Evolutionary conservation across 2,329 filamentous ascomycete genomes (phyloP).

Genomic region (Pseudogymnoascus sp.): DNA sequence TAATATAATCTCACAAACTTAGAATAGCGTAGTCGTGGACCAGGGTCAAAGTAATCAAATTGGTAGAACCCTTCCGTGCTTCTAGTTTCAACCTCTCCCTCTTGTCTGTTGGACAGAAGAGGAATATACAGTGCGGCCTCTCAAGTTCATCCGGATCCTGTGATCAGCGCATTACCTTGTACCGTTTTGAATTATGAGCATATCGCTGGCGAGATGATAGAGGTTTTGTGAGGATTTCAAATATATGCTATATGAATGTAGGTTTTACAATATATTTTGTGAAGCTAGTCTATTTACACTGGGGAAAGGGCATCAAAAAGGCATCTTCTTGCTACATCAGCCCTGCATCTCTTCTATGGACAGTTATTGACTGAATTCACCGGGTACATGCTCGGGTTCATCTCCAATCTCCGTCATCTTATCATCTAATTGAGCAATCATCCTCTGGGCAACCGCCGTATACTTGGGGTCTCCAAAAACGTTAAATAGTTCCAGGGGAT

Average conservation of each 20-base stretch:
- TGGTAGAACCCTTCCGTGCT: neutral
- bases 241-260: neutral
- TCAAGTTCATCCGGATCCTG: neutral
- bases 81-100: neutral
- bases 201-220: no score
- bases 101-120: neutral
- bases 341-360: neutral
- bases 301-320: neutral
- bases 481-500: slow-evolving; percentile 43
- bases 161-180: neutral
- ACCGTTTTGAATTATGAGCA: neutral
- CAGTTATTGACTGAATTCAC: neutral
- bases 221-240: neutral
- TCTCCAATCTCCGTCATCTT: slow-evolving; percentile 48
- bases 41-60: neutral
- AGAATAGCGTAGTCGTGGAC: neutral
- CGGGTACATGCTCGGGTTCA: slow-evolving; percentile 28
- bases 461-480: slow-evolving; percentile 34
- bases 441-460: slow-evolving; percentile 29
- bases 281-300: neutral
- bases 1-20: neutral
- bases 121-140: neutral
- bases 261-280: neutral
- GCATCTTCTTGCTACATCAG: neutral
- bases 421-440: slow-evolving; percentile 35